A percentile compares a stretch with the other conserved stretches of the same genome.
Evolutionary conservation across 441 rosid genomes (phyloP).

Genomic region (Iberis amara): DNA sequence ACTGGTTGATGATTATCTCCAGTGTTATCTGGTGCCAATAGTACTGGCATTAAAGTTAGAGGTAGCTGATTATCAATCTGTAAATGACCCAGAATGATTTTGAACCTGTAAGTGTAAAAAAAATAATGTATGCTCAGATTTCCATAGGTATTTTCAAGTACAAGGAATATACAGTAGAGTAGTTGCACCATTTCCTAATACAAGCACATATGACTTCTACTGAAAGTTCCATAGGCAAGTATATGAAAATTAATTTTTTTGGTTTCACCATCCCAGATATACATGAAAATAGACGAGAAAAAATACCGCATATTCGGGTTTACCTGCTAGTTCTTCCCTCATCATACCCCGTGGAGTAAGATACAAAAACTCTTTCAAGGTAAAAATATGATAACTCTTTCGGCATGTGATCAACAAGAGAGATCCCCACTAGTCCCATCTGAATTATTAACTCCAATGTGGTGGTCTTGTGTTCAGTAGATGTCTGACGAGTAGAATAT

Average conservation of each 20-base stretch:
- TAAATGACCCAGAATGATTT: conserved; percentile 78
- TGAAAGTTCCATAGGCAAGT: conserved; percentile 7
- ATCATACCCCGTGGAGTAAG: conserved; percentile 91
- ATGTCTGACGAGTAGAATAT: conserved; percentile 39
- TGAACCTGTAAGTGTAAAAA: conserved; percentile 61
- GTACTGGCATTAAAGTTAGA: conserved; percentile 86
- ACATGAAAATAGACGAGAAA: conserved; percentile 9
- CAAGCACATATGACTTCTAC: conserved; percentile 8
- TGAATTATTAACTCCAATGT: conserved; percentile 81
- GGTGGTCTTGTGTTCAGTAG: conserved; percentile 37
- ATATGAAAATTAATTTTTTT: no score
- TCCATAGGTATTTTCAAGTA: not conserved
- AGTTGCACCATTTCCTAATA: conserved; percentile 2
- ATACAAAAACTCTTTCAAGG: conserved; percentile 71
- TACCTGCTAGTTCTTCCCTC: conserved; percentile 96
- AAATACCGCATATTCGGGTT: conserved; percentile 3
- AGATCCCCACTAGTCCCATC: conserved; percentile 86
- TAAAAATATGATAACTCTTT: conserved; percentile 78
- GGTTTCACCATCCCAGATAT: conserved; percentile 11
- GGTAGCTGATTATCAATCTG: conserved; percentile 99
- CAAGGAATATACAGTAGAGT: conserved; percentile 10
- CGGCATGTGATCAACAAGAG: conserved; percentile 82
- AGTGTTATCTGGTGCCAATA: conserved; percentile 80
- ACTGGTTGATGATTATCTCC: conserved; percentile 77
- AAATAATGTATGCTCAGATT: conserved; percentile 9